Conservation (phyloP, 768 basidiomycete genomes). For the Pseudohyphozyma bogoriensis region DNA sequence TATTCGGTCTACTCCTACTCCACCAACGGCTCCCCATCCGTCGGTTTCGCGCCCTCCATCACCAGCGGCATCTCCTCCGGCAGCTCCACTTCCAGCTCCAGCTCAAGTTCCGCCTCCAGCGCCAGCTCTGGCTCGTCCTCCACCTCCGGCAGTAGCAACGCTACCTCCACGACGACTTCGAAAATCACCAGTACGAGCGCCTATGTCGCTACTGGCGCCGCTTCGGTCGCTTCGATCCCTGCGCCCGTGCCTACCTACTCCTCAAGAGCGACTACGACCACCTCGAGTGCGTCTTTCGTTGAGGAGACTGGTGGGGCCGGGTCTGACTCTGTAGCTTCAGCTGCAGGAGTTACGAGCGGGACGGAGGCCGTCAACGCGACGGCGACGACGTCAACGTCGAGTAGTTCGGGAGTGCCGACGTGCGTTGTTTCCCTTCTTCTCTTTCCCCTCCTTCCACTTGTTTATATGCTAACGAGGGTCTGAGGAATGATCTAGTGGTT, state of each 20-base stretch:
- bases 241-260: background rate
- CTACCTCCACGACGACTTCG: background rate
- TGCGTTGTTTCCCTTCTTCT: background rate
- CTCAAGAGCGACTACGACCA: too few relatives aligned
- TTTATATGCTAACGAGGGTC: background rate
- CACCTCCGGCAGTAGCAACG: background rate
- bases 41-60: slow-evolving; percentile 22
- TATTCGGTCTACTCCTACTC: slow-evolving; percentile 28
- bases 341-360: too few relatives aligned
- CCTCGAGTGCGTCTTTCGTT: too few relatives aligned
- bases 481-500: too few relatives aligned
- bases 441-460: background rate
- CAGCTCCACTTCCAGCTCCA: background rate
- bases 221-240: background rate
- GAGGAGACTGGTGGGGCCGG: too few relatives aligned
- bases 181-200: background rate
- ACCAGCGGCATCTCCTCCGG: slow-evolving; percentile 9
- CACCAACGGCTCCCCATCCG: slow-evolving; percentile 24
- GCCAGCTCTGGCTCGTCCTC: background rate
- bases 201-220: background rate
- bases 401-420: background rate
- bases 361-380: too few relatives aligned
- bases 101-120: background rate
- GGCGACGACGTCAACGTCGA: too few relatives aligned
- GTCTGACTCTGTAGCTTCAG: background rate